phyloP scores from a whole-genome alignment of 345 rosid genomes.

The Kernera saxatilis region DNA sequence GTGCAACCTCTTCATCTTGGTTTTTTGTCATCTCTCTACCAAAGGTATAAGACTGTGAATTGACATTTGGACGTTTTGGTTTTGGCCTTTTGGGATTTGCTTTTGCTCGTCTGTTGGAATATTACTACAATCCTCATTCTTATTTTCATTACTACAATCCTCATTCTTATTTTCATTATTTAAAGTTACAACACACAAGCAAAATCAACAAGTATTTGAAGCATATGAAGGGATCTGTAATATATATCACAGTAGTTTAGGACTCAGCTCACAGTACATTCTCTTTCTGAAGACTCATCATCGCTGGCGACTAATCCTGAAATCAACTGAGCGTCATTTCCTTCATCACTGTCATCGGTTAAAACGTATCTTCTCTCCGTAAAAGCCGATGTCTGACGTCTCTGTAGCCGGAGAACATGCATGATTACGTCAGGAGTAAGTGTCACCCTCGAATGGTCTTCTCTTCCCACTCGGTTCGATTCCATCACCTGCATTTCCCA shows the following conservation, averaged over 20 bases:
- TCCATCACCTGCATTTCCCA: conserved; percentile 49
- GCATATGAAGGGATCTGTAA: background rate
- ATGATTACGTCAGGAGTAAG: conserved; percentile 59
- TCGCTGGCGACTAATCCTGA: conserved; percentile 6
- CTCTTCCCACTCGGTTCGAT: conserved; percentile 48
- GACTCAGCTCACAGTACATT: conserved; percentile 28
- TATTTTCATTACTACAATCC: background rate
- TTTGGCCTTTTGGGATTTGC: no score
- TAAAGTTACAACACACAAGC: conserved; percentile 4
- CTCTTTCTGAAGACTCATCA: conserved; percentile 21
- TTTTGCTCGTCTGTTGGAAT: background rate
- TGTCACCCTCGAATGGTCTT: conserved; percentile 41
- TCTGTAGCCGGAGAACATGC: conserved; percentile 61
- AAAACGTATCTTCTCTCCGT: conserved; percentile 45
- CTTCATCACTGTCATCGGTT: conserved; percentile 42
- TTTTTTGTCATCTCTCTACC: no score
- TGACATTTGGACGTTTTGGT: no score
- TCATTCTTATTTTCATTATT: conserved; percentile 13
- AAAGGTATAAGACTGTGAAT: no score
- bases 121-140: background rate
- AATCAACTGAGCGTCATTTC: conserved; percentile 28
- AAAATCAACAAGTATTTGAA: background rate
- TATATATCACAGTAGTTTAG: background rate
- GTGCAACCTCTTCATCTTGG: no score
- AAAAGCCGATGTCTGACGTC: conserved; percentile 47